Evolutionary conservation across 495 filamentous ascomycete species (phyloP).

Genomic region (Aspergillus haitiensis): DNA sequence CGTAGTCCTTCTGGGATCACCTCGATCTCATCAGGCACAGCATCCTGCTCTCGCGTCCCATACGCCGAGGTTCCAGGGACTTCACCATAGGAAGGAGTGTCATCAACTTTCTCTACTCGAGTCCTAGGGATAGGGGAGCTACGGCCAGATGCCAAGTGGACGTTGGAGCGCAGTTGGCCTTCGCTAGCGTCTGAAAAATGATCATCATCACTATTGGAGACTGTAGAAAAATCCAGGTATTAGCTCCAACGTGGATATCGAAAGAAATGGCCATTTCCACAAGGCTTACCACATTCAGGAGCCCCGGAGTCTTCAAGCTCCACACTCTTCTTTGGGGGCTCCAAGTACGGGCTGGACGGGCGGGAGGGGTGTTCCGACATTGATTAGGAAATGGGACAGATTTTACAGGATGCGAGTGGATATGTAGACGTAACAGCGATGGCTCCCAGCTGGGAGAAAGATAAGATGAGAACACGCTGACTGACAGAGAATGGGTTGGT

Average conservation of each 20-base stretch:
- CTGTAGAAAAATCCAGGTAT: conserved; percentile 22
- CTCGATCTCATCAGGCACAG: conserved; percentile 66
- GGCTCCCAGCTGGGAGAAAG: conserved; percentile 1
- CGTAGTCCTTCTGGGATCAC: conserved; percentile 56
- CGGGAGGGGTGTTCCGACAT: conserved; percentile 47
- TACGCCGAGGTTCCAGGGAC: conserved; percentile 63
- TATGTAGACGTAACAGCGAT: conserved; percentile 21
- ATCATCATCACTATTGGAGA: conserved; percentile 74
- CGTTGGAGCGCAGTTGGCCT: conserved; percentile 47
- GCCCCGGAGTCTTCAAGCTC: conserved; percentile 75
- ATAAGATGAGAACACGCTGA: conserved; percentile 14
- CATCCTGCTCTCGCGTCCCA: conserved; percentile 57
- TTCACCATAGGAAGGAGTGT: conserved; percentile 57
- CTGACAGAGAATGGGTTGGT: not conserved
- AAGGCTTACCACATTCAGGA: conserved; percentile 70
- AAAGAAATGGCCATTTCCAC: not conserved
- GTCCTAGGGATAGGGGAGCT: conserved; percentile 61
- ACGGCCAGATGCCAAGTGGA: conserved; percentile 38
- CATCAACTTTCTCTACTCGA: conserved; percentile 62
- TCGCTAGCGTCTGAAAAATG: conserved; percentile 91
- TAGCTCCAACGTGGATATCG: not conserved
- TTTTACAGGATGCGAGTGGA: conserved; percentile 24
- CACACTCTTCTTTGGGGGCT: conserved; percentile 65
- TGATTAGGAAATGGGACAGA: conserved; percentile 17
- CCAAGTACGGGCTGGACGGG: conserved; percentile 48